Base-by-base conservation (phyloP, 176 grass and related monocot species). In the Phoenix dactylifera region DNA sequence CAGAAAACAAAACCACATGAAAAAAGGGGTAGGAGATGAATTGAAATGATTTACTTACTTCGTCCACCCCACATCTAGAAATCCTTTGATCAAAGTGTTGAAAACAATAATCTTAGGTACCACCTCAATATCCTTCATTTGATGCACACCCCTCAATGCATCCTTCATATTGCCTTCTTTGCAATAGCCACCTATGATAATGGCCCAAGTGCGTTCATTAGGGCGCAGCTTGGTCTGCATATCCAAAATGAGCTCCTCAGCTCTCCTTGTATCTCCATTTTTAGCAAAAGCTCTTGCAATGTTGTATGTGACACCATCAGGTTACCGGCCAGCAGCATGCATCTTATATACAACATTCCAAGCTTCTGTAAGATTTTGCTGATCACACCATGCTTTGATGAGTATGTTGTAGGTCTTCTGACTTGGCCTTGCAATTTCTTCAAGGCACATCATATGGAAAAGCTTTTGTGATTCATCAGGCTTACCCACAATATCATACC, bases 361-460 rank as follows among this genome's bases (percentile, higher is more conserved):
- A 30, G 87, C 92, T 76, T 83, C 73, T 56, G 68, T 72, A 54
- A 97, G 55, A 39, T 77, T 88, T 77, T 83, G 32, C 3, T 60
- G 51, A 73, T 97, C 87, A 61, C 92, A 97, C 92, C 92, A 97
- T 51, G 78, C 87, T 74, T 91, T 97, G 15, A 97, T 83, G 20
- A 91, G 81, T 54, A 87, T 91, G 63, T 97, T 97, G 78, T 82
- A 91, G 51, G 87, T 91, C 22, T 76, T 87, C 59, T 85, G 79
- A 73, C 68, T 87, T 26, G 87, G 83, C 25, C 55, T 78, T 52
- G 55, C 50, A 55, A 50, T 58, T 25, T 4, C 72, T 57, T 73
- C 78, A 7, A 35, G 63, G 4, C 22, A 70, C 84, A 97, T 97
- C 78, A 88, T 80, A 63, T 97, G 57, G 32, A 97, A 97, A 66